Base-by-base conservation (phyloP, 345 rosid species). In the Limnanthes douglasii region DNA sequence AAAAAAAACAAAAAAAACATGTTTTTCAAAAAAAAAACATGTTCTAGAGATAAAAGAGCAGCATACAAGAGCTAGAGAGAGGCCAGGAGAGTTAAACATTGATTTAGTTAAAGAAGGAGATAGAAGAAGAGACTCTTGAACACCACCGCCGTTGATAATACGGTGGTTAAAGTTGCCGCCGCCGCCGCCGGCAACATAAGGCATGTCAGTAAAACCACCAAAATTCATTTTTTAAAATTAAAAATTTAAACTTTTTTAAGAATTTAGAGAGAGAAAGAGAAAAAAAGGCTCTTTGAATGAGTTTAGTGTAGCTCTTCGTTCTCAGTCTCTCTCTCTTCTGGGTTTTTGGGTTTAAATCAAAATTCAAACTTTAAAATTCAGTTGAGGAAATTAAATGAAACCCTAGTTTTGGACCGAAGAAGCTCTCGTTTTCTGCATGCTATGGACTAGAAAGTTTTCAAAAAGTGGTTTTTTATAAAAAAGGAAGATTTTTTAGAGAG, bases 61-160 rank as follows among this genome's bases (percentile, higher is more conserved):
- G 48, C 51, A 22, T 63, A 66, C 69, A 46, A 60, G 21, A 45
- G 57, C 58, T 15, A 75, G 65, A 15, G 69, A 71, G 30, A 75
- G 65, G 3, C 61, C 51, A 21, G 50, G 53, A 41, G 64, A 50
- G 7, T 34, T 28, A 37, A 43, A 39, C 8, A 43, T 43, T 15
- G 68, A 24, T 39, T 57, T 54, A 30, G 50, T 39, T 15, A 44
- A 17, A 43, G 55, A 18, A 9, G 38, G 23, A 26, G 56, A 4
- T 26, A 38, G n/a, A 16, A 38, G 15, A 18, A 7, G 15, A 5
- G n/a, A 30, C 11, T 15, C 2, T 11, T 10, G 34, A 1, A 30
- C 29, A 11, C 37, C 66, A 22, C 36, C 61, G 38, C 31, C 50
- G 45, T 15, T 42, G 66, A 53, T 57, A 26, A 5, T 45, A 14